Conservation (phyloP, 768 basidiomycete genomes). For the Tylopilus plumbeoviolaceoides region DNA sequence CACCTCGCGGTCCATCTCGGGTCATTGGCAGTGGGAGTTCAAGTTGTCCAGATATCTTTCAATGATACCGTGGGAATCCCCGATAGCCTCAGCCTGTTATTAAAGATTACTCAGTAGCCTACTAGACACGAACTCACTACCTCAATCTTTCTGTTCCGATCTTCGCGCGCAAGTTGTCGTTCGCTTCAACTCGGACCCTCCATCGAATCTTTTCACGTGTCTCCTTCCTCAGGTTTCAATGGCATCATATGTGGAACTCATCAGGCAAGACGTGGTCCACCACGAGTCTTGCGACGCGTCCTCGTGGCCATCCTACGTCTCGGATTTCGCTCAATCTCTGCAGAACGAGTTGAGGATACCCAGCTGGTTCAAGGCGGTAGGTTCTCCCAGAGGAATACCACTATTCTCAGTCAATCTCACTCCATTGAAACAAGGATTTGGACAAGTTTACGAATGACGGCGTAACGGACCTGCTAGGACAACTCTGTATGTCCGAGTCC, state of each 20-base stretch:
- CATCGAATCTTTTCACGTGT: too few species aligned
- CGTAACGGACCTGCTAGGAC: background rate
- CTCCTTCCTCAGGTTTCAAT: background rate
- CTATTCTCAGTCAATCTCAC: background rate
- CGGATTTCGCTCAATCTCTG: background rate
- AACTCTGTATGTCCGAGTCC: background rate
- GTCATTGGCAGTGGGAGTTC: too few species aligned
- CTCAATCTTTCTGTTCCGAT: too few species aligned
- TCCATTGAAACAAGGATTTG: background rate
- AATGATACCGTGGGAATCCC: too few species aligned
- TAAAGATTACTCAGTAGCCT: too few species aligned
- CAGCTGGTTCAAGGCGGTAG: background rate
- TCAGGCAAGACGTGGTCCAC: background rate
- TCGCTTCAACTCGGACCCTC: too few species aligned
- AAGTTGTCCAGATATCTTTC: too few species aligned
- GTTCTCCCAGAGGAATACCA: background rate
- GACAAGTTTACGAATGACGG: background rate
- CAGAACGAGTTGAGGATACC: conserved; percentile 1
- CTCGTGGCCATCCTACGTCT: background rate
- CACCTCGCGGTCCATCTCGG: too few species aligned
- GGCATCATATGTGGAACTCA: background rate
- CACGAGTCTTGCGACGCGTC: background rate
- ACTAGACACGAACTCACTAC: too few species aligned
- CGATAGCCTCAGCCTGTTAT: too few species aligned
- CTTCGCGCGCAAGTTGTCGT: too few species aligned